Base-by-base conservation (phyloP, 2,329 filamentous ascomycete species). In the Fusarium torreyae region DNA sequence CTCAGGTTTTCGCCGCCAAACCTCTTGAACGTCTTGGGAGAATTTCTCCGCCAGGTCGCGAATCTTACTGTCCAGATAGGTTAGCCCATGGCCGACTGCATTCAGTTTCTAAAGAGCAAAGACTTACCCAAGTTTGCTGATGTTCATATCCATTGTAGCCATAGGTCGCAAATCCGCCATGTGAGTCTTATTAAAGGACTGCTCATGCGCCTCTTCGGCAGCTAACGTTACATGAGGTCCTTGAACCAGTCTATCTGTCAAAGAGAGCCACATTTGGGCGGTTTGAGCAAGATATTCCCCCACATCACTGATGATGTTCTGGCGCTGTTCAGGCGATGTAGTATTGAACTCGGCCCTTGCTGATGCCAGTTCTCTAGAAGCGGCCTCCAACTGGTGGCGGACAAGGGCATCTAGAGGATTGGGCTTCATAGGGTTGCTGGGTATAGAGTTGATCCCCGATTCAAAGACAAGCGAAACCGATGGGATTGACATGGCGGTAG, bases 231-330 rank as follows among this genome's bases (percentile, higher is more conserved):
- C 76, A 58, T 80, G 77, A 24, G 75, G 70, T 17, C 77, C 79
- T 42, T 74, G 64, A 6, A 78, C 66, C n/a, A 81, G 68, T 36
- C 66, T 72, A n/a, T 79, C 75, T 34, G 79, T 79, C 50, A 81
- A 64, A 22, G 66, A 68, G n/a, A 75, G 72, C 76, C 74, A 79
- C 57, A 80, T 68, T 38, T 73, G 56, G 22, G 79, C 77, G n/a
- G 76, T 78, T 26, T 75, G 77, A 31, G 73, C 70, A 24, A 81
- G 63, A 58, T 81, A 81, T 24, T 81, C 78, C 33, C 79, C 79
- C 59, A 80, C 74, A 34, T 80, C 77, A 33, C 68, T 69, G 42
- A 80, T 73, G 51, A 81, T 57, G 40, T 76, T 77, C 15, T 73
- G 70, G 15, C 73, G 65, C 43, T 71, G 36, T 56, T 61, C 43